phyloP scores from a whole-genome alignment of 495 filamentous ascomycete genomes.

The Lasiosphaeria ovina region DNA sequence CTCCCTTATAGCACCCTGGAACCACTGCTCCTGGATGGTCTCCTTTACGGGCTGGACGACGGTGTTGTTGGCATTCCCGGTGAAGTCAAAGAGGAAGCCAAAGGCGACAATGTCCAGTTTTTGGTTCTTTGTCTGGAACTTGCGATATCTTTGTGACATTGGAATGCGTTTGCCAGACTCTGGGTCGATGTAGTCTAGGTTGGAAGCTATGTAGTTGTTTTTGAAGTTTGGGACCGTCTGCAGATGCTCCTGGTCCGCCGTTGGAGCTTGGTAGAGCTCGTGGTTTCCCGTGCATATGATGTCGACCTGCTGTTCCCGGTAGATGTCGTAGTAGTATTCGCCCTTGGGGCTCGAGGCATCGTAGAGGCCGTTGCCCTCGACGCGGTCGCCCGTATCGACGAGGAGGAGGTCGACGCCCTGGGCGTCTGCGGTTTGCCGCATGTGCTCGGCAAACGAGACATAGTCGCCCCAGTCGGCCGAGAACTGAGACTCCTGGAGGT shows the following conservation, averaged over 20 bases:
- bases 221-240: conserved; percentile 76
- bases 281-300: conserved; percentile 90
- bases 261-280: conserved; percentile 81
- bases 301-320: conserved; percentile 78
- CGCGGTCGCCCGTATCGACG: conserved; percentile 89
- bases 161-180: conserved; percentile 66
- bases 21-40: conserved; percentile 83
- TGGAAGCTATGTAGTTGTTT: conserved; percentile 78
- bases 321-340: conserved; percentile 80
- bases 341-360: conserved; percentile 87
- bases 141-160: conserved; percentile 77
- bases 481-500: conserved; percentile 91
- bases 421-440: conserved; percentile 73
- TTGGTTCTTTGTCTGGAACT: conserved; percentile 85
- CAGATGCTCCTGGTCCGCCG: conserved; percentile 72
- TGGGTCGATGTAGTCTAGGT: conserved; percentile 83
- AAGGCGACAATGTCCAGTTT: conserved; percentile 81
- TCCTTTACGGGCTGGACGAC: conserved; percentile 74
- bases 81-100: conserved; percentile 94
- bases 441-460: conserved; percentile 82
- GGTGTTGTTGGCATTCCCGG: conserved; percentile 83
- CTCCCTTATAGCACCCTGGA: conserved; percentile 79
- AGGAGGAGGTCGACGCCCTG: conserved; percentile 80
- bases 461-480: conserved; percentile 98
- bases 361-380: conserved; percentile 97